Evolutionary conservation across 108 stramenopile species (phyloP).

Genomic region (Cyclostephanos tholiformis): DNA sequence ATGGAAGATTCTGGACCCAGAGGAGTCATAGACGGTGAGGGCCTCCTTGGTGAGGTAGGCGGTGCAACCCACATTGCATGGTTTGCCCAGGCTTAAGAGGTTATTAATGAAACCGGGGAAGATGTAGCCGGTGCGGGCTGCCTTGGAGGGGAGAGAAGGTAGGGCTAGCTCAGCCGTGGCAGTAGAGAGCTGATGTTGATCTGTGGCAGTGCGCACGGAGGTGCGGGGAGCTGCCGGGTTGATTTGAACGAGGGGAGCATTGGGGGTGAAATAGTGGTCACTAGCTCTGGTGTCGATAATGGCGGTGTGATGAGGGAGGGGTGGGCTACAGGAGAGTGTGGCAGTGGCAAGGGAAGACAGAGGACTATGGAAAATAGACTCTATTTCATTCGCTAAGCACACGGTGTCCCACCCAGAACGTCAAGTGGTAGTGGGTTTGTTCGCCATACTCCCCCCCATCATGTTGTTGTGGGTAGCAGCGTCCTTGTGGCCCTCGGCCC

Average conservation of each 20-base stretch:
- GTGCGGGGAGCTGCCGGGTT: too few species aligned
- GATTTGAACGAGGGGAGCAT: not conserved
- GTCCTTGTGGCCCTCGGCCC: not conserved
- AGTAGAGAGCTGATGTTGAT: not conserved
- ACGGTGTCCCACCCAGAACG: not conserved
- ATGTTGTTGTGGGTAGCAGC: constrained; percentile 2
- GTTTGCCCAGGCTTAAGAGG: not conserved
- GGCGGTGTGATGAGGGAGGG: not conserved
- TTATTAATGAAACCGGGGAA: not conserved
- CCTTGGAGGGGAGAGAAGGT: not conserved
- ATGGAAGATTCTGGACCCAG: too few species aligned
- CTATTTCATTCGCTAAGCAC: not conserved
- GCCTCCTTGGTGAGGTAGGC: not conserved
- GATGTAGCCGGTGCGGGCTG: not conserved
- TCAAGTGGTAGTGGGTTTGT: constrained; percentile 1
- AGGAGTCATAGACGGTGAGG: too few species aligned
- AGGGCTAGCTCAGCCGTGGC: not conserved
- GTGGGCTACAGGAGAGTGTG: not conserved
- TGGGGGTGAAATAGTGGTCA: not conserved
- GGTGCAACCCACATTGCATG: not conserved
- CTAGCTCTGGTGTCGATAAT: too few species aligned
- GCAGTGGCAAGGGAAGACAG: not conserved
- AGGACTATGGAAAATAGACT: too few species aligned
- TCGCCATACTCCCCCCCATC: not conserved
- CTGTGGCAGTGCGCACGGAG: not conserved